phyloP scores from a whole-genome alignment of 495 filamentous ascomycete genomes.

The Xylona heveae region DNA sequence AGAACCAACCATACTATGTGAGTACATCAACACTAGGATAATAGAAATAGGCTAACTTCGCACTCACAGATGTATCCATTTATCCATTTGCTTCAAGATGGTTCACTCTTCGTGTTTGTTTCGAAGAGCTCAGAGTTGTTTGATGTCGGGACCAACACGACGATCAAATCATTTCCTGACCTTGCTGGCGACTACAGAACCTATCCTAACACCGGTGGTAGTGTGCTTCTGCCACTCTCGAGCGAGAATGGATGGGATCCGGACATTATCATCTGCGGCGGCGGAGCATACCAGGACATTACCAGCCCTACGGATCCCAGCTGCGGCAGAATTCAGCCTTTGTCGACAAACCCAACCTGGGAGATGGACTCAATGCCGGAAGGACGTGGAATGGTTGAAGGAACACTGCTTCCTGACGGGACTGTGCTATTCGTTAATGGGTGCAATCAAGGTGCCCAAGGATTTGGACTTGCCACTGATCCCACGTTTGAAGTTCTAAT shows the following conservation, averaged over 20 bases:
- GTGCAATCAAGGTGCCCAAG: conserved; percentile 31
- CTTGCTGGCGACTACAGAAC: conserved; percentile 36
- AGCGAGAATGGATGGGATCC: conserved; percentile 28
- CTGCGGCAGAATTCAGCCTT: conserved; percentile 35
- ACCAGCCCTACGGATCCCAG: conserved; percentile 33
- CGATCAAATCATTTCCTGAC: conserved; percentile 26
- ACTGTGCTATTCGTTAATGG: conserved; percentile 40
- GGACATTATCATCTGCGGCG: conserved; percentile 37
- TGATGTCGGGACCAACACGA: conserved; percentile 20
- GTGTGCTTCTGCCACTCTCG: conserved; percentile 32
- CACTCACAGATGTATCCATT: conserved; percentile 33
- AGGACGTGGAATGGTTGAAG: conserved; percentile 40
- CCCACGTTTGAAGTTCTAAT: conserved; percentile 35
- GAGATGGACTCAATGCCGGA: conserved; percentile 42
- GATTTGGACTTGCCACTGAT: conserved; percentile 28
- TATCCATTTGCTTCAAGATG: conserved; percentile 32
- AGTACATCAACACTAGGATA: not conserved
- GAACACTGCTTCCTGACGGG: conserved; percentile 34
- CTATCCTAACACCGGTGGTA: conserved; percentile 41
- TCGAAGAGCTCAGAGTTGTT: conserved; percentile 34
- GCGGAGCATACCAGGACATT: conserved; percentile 40
- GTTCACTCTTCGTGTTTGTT: conserved; percentile 33
- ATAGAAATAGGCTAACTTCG: not conserved
- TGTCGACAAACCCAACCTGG: conserved; percentile 27
- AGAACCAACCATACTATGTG: conserved; percentile 36